phyloP scores from a whole-genome alignment of 2,329 filamentous ascomycete genomes.

The Diaporthe sp. region DNA sequence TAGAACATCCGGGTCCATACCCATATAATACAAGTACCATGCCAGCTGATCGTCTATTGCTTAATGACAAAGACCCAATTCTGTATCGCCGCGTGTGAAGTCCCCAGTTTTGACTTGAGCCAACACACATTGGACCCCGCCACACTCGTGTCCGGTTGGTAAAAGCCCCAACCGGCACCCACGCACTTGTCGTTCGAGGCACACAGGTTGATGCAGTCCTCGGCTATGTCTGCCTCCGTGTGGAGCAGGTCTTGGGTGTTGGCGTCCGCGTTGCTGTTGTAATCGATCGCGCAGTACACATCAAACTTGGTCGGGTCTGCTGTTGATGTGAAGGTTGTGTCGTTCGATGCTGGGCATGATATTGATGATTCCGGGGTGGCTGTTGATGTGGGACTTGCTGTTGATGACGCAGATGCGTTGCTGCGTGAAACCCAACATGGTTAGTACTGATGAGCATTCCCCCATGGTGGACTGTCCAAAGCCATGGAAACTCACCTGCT shows the following conservation, averaged over 20 bases:
- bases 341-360: conserved; percentile 15
- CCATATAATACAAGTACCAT: conserved; percentile 2
- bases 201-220: conserved; percentile 22
- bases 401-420: conserved; percentile 17
- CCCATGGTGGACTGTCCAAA: too few species aligned
- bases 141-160: conserved; percentile 24
- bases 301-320: neutral
- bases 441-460: neutral
- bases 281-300: conserved; percentile 18
- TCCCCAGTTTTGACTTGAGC: conserved; percentile 28
- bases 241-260: conserved; percentile 8
- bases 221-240: neutral
- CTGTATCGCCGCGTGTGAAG: neutral
- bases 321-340: conserved; percentile 21
- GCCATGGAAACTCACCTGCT: neutral
- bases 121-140: conserved; percentile 15
- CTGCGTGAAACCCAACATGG: neutral
- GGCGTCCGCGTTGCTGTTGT: conserved; percentile 7
- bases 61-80: conserved; percentile 26
- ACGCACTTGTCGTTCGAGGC: conserved; percentile 5
- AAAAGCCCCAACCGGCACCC: conserved; percentile 26
- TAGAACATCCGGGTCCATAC: neutral
- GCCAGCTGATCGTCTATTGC: neutral
- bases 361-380: neutral
- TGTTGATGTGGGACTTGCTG: conserved; percentile 10